phyloP scores from a whole-genome alignment of 164 flowering plant genomes.

The Vitis rotundifolia region DNA sequence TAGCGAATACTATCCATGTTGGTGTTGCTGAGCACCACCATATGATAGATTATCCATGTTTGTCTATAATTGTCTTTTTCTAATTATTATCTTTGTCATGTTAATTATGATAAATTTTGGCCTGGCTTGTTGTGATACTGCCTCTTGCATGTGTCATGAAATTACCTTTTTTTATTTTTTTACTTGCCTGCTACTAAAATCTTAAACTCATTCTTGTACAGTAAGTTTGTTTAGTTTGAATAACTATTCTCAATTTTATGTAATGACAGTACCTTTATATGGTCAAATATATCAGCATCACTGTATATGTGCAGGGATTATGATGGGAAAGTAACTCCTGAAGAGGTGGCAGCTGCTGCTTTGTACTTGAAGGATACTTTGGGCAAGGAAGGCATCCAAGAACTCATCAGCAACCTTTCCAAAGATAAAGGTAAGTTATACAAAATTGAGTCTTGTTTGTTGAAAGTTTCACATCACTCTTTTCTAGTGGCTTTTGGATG shows the following conservation, averaged over 20 bases:
- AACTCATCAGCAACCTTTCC: constrained; percentile 72
- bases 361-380: constrained; percentile 67
- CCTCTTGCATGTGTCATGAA: too few species aligned
- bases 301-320: constrained; percentile 50
- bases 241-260: too few species aligned
- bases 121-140: too few species aligned
- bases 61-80: too few species aligned
- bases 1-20: too few species aligned
- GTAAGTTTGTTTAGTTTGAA: not conserved
- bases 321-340: constrained; percentile 92
- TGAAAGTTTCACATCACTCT: not conserved
- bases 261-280: not conserved
- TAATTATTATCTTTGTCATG: too few species aligned
- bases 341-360: constrained; percentile 86
- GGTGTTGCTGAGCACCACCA: too few species aligned
- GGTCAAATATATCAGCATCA: not conserved
- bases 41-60: too few species aligned
- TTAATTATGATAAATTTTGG: too few species aligned
- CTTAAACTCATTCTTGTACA: not conserved
- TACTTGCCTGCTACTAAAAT: too few species aligned
- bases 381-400: constrained; percentile 73
- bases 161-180: too few species aligned
- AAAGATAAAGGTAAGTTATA: constrained; percentile 66
- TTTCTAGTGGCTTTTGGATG: too few species aligned
- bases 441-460: not conserved